Conservation (phyloP, 2,329 filamentous ascomycete genomes). For the Trichocomaceae sp. region DNA sequence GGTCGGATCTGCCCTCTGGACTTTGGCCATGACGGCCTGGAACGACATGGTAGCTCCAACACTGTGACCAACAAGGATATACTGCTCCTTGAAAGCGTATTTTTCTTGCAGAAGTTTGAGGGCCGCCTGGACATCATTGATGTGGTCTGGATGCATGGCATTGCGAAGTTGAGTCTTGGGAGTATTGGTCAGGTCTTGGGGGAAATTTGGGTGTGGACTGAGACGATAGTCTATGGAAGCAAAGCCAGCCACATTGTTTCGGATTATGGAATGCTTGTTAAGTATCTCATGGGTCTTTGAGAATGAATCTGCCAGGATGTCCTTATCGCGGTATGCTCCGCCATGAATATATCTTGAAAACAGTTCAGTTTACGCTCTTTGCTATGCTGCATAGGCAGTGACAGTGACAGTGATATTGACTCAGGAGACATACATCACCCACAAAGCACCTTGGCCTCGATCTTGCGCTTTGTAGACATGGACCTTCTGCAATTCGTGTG, state of each 20-base stretch:
- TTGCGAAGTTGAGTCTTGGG: conserved; percentile 24
- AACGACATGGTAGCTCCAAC: conserved; percentile 43
- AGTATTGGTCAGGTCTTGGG: conserved; percentile 29
- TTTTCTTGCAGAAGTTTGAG: conserved; percentile 36
- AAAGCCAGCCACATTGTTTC: conserved; percentile 30
- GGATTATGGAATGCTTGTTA: conserved; percentile 18
- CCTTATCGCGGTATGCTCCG: conserved; percentile 45
- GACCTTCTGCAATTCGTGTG: conserved; percentile 29
- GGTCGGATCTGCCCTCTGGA: conserved; percentile 11
- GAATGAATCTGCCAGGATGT: conserved; percentile 32
- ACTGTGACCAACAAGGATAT: conserved; percentile 42
- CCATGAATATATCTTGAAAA: conserved; percentile 41
- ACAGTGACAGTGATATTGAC: too few relatives aligned
- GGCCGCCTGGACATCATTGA: conserved; percentile 37
- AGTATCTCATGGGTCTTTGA: conserved; percentile 29
- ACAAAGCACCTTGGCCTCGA: conserved; percentile 22
- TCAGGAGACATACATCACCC: conserved; percentile 32
- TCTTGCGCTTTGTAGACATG: conserved; percentile 22
- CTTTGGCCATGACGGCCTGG: conserved; percentile 34
- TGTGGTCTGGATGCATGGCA: conserved; percentile 41
- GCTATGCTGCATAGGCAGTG: not conserved
- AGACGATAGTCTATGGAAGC: conserved; percentile 45
- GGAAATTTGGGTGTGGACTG: conserved; percentile 35
- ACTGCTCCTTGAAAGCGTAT: conserved; percentile 33
- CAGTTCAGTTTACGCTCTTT: not conserved